Conservation (phyloP, 148 eudicot genomes). For the Diospyros kaki region DNA sequence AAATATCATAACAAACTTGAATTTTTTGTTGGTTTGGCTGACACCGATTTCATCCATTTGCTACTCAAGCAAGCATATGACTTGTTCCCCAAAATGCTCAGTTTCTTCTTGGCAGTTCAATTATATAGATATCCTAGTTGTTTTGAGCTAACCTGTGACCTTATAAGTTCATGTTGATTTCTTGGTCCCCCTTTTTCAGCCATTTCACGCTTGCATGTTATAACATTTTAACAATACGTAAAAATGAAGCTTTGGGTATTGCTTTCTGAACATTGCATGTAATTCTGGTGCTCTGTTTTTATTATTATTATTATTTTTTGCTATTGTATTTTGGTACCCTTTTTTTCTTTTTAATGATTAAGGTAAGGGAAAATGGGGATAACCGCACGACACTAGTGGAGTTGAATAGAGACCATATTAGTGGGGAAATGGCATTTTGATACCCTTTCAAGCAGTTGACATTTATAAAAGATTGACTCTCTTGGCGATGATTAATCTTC, state of each 20-base stretch:
- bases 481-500: too few relatives aligned
- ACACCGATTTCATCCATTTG: neutral
- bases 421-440: too few relatives aligned
- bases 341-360: too few relatives aligned
- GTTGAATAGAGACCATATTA: too few relatives aligned
- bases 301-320: neutral
- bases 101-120: neutral
- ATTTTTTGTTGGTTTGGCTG: neutral
- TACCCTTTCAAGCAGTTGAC: too few relatives aligned
- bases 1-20: neutral
- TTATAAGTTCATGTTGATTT: neutral
- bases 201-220: neutral
- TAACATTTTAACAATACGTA: neutral
- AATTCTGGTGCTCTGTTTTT: neutral
- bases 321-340: neutral
- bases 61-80: neutral
- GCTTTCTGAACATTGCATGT: neutral
- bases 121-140: neutral
- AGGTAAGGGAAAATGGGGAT: too few relatives aligned
- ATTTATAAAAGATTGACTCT: too few relatives aligned
- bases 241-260: neutral
- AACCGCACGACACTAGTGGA: too few relatives aligned
- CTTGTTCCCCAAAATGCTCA: neutral
- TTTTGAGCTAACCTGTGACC: neutral
- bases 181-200: neutral